Evolutionary conservation across 306 rosid species (phyloP).

Genomic region (Macrotyloma uniflorum): DNA sequence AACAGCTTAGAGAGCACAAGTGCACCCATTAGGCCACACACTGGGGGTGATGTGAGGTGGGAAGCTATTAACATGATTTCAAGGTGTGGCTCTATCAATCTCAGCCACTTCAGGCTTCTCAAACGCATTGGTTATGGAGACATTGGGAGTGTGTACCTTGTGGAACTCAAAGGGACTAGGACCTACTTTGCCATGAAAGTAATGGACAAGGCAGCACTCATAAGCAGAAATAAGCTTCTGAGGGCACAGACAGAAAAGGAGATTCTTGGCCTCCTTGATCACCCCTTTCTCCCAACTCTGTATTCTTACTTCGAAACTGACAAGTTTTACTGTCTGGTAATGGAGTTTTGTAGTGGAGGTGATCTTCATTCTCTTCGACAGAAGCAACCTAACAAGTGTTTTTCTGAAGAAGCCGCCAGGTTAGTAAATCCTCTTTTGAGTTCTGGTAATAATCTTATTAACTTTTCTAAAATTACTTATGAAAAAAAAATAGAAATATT

Average conservation of each 20-base stretch:
- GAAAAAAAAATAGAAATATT: too few species aligned
- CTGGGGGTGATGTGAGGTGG: conserved; percentile 91
- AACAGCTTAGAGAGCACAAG: conserved; percentile 75
- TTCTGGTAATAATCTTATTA: neutral
- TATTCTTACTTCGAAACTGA: conserved; percentile 86
- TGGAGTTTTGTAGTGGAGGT: conserved; percentile 95
- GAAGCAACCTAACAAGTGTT: conserved; percentile 85
- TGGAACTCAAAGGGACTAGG: conserved; percentile 65
- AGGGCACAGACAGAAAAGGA: conserved; percentile 90
- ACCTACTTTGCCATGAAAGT: conserved; percentile 85
- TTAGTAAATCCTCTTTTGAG: conserved; percentile 33
- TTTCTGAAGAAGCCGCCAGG: conserved; percentile 94
- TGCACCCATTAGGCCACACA: conserved; percentile 72
- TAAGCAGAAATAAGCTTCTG: conserved; percentile 80
- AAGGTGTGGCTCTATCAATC: conserved; percentile 56
- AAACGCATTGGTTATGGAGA: conserved; percentile 89
- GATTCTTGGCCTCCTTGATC: conserved; percentile 94
- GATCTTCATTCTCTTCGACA: conserved; percentile 90
- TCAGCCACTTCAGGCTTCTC: conserved; percentile 75
- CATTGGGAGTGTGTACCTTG: conserved; percentile 85
- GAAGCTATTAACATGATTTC: conserved; percentile 69
- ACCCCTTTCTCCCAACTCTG: conserved; percentile 91
- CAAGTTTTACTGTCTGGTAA: conserved; percentile 78
- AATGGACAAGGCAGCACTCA: conserved; percentile 89
- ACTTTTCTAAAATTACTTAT: neutral